Base-by-base conservation (phyloP, 768 basidiomycete genomes). In the Punctularia strigosozonata region DNA sequence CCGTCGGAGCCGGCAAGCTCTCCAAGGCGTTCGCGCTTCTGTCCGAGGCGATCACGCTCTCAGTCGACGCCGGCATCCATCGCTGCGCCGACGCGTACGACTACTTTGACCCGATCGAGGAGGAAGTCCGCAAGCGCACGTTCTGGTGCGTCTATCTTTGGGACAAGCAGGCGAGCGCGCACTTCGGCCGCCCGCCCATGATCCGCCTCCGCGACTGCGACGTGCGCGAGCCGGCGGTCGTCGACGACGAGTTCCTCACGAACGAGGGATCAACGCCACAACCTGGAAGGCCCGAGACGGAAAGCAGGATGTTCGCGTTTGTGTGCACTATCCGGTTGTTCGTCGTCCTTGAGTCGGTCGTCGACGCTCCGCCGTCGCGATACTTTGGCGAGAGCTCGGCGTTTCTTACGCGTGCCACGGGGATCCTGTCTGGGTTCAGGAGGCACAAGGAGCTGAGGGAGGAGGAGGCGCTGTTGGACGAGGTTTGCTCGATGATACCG, bases 141-240 rank as follows among this genome's bases (percentile, higher is more conserved):
- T 95, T 95, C 58, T 95, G 90, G 89, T 87, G 87, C 43, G 87
- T 92, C 20, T 95, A 94, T 60, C 71, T 87, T 36, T 94, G 91
- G 91, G 91, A 95, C 60, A 94, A 95, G 60, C 90, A 92, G 51
- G 75, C 90, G 5, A 67, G 77, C 8, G 82, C 85, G 42, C 82
- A 88, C 57, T 92, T 94, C 55, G 90, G 91, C 19, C 68, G 90
- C 19, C 90, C 90, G 23, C 77, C 89, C 3, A 73, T 91, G 67
- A 69, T 95, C 47, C 73, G 89, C 33, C 60, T 92, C 44, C 70
- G 86, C 45, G 90, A 94, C 54, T 91, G 88, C 58, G 90, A 95
- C 52, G 82, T 91, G n/a, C 71, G 76, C 4, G 91, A 92, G 54
- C 88, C 89, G 2, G 61, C 77, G 5, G 67, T 83, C 15, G 75